These are phyloP conservation scores for Picea sitchensis DNA, from an alignment of 75 land plant species.

Conservation along the genomic window DNA sequence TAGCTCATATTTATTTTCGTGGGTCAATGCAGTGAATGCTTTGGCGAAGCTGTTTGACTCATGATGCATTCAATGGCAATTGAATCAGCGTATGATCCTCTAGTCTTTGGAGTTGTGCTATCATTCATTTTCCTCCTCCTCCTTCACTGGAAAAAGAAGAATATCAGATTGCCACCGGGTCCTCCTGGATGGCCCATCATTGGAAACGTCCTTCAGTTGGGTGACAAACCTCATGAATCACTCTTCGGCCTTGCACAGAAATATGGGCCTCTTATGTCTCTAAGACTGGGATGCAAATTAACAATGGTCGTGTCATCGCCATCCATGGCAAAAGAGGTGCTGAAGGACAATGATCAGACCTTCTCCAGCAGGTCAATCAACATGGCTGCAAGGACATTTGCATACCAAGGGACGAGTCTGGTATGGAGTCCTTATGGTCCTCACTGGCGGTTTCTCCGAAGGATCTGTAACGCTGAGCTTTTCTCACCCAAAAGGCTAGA, in stretches of 20 bases:
- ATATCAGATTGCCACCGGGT: no score
- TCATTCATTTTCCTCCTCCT: no score
- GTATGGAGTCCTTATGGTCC: slow-evolving; percentile 1
- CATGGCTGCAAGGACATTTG: background rate
- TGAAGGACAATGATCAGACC: background rate
- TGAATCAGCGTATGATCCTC: no score
- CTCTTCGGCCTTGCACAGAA: background rate
- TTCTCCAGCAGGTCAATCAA: slow-evolving; percentile 4
- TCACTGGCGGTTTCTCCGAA: slow-evolving; percentile 3
- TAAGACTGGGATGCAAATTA: slow-evolving; percentile 2
- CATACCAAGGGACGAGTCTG: background rate
- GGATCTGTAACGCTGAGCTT: slow-evolving; percentile 3
- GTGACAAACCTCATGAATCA: slow-evolving; percentile 9
- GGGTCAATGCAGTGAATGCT: no score
- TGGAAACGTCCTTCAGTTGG: slow-evolving; percentile 8
- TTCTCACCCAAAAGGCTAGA: slow-evolving; percentile 13
- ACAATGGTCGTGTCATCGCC: slow-evolving; percentile 5
- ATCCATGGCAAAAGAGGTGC: slow-evolving; percentile 3
- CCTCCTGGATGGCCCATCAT: no score
- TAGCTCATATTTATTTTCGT: no score
- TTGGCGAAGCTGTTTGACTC: no score
- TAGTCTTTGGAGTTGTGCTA: no score
- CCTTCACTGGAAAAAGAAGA: no score
- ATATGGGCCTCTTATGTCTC: slow-evolving; percentile 17
- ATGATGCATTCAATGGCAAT: no score